A percentile compares a stretch with the other conserved stretches of the same genome.
These are phyloP conservation scores for Ophiognomonia clavigignenti-juglandacearum DNA, from an alignment of 2,329 filamentous ascomycete genomes.

Conservation along the genomic window DNA sequence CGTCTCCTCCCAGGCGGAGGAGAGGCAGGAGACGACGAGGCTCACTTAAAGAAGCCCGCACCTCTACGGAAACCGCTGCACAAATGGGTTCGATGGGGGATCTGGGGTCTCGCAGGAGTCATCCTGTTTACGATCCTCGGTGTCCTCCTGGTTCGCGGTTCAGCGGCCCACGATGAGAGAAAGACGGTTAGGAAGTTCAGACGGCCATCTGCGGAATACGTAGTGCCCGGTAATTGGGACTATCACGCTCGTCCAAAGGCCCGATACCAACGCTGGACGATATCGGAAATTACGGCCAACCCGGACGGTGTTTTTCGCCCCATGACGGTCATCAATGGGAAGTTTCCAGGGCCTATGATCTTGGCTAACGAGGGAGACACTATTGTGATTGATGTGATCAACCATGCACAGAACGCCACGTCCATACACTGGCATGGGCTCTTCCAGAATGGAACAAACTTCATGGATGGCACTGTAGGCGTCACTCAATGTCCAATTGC, in stretches of 20 bases:
- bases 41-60: too few species aligned
- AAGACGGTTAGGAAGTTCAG: constrained; percentile 16
- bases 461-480: constrained; percentile 61
- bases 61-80: too few species aligned
- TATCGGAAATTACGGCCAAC: constrained; percentile 52
- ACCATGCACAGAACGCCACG: constrained; percentile 61
- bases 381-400: constrained; percentile 64
- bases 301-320: constrained; percentile 54
- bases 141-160: background rate
- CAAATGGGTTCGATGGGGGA: constrained; percentile 10
- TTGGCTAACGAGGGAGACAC: constrained; percentile 70
- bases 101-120: constrained; percentile 6
- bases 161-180: background rate
- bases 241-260: constrained; percentile 41
- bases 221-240: constrained; percentile 54
- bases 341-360: constrained; percentile 70
- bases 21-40: background rate
- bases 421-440: constrained; percentile 75
- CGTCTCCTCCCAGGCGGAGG: constrained; percentile 13
- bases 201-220: constrained; percentile 42
- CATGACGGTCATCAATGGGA: constrained; percentile 68
- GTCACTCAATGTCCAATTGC: constrained; percentile 58
- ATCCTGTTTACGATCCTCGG: background rate
- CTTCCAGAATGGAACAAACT: constrained; percentile 69
- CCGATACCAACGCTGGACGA: constrained; percentile 57